Evolutionary conservation across 2,329 filamentous ascomycete species (phyloP), one percentile per base, ranked within the genome.

Genomic region (Eutypa lata): DNA sequence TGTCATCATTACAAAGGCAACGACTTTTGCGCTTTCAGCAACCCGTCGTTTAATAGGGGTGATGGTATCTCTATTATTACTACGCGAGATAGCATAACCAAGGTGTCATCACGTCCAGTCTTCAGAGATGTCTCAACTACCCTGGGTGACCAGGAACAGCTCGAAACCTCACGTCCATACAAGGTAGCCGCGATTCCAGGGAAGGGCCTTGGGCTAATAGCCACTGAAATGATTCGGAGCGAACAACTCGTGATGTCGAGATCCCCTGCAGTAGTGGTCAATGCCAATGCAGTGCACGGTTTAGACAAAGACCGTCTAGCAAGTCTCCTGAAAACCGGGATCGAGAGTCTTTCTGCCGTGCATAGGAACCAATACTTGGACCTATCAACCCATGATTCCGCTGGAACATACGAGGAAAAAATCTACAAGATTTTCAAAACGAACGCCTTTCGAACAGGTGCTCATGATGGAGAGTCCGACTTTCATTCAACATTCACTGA

Each of bases 401-500:
- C 52, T 5, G 49, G 37, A 13, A 57, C 49, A 11, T 55, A 58
- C 7, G 51, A 54, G 8, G 59, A 64, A n/a, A 57, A 54, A 24
- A 53, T 65, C 5, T 63, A 65, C 52, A 60, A 65, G 47, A 68
- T 71, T 31, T 65, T 69, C 31, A 60, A 59, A n/a, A 66, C 61
- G 1, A 70, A 70, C 44, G 64, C 65, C 11, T 71, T 69, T 31
- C 56, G 59, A 11, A 66, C 62, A 2, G 53, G 57, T n/a, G 47
- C 53, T 7, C 53, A 68, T 7, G 56, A 62, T 26, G 57, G 57
- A 22, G 56, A 55, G 22, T 52, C 57, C 16, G 61, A 64, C 5
- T 65, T 70, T 50, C 65, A 69, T 47, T 65, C 66, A 5, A 56
- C 64, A 14, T 70, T 70, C 46, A 56, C 61, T 2, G 65, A 69